Evolutionary conservation across 192 early-diverging fungal species (phyloP), one percentile per base, ranked within the genome.

Genomic region (Backusella westeae): DNA sequence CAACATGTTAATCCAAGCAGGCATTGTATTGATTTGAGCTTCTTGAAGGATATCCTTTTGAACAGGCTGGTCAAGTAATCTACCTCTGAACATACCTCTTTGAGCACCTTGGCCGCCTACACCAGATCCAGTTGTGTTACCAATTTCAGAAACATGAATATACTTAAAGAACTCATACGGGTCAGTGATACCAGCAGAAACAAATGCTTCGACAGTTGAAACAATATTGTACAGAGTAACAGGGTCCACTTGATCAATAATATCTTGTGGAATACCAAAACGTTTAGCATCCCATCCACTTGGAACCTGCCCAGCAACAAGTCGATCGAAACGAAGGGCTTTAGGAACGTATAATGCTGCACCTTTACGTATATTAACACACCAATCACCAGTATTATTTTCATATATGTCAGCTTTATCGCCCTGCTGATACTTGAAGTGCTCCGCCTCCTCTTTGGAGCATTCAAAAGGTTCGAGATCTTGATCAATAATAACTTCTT

Each of bases 81-180:
- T 94, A 26, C 89, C 90, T 73, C 87, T 83, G 88, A 93, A 97
- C 78, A 97, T 85, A 65, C 91, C 90, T 69, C 91, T 89, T 72
- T 93, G 89, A 19, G 94, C 88, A 7, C 87, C 79, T 85, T 93
- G 91, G 70, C 96, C 96, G 80, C 96, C 96, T 52, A 97, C 90
- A 85, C 95, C 95, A 71, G 93, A 94, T 74, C 96, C 96, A 52
- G 91, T 88, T 26, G 93, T 90, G 90, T 95, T 98, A 73, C 96
- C 96, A 42, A 98, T 89, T 80, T 98, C 95, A 77, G 92, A 93
- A 63, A 98, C 94, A 82, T 98, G 96, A 53, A 98, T 93, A 73
- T 97, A 96, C 81, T 96, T 88, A 90, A 94, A 98, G 86, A 98
- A 93, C 85, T 98, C 96, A 88, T 98, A 98, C 23, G 96, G 96